Evolutionary conservation across 768 basidiomycete species (phyloP), one percentile per base, ranked within the genome.

Genomic region (Coprinopsis strossmayeri): DNA sequence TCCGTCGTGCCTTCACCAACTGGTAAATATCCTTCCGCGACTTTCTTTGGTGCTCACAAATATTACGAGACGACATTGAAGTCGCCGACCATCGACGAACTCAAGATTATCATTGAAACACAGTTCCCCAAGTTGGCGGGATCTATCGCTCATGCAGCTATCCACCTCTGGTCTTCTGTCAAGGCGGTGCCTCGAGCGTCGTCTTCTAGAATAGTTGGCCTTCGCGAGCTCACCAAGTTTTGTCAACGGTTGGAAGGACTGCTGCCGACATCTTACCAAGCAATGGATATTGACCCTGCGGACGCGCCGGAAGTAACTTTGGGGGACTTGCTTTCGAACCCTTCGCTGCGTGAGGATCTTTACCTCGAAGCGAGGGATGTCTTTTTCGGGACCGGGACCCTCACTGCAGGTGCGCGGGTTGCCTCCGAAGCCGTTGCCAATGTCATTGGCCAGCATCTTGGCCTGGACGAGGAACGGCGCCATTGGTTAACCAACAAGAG

Each of bases 301-400:
- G 53, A 56, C 7, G 49, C 53, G n/a, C 39, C 46, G 5, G 42
- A 35, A 34, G 59, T 53, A 5, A 59, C 69, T 2, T 60, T 83
- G 5, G 60, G 69, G 10, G 57, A 65, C 12, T 57, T 84, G 38
- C 81, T 91, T 56, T 69, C 84, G 3, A 90, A 91, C 59, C 80
- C 85, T 3, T 66, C 76, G 0, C 60, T 94, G 1, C 82, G 92
- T 34, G 94, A 98, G 63, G 91, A 93, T 45, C 80, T 97, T 25
- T 93, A 84, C 57, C 70, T 91, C 34, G 89, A 93, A 59, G 89
- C 90, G 0, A 76, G 86, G 17, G 96, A 98, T 61, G 79, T 95
- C 20, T 97, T 99, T 68, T 91, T 96, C 55, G 90, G 91, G 30
- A 75, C 81, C 21, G 78, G 80, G 13, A 64, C 70, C 3, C 70